Conservation (phyloP, 2,329 filamentous ascomycete genomes). For the Golovinomyces cichoracearum region DNA sequence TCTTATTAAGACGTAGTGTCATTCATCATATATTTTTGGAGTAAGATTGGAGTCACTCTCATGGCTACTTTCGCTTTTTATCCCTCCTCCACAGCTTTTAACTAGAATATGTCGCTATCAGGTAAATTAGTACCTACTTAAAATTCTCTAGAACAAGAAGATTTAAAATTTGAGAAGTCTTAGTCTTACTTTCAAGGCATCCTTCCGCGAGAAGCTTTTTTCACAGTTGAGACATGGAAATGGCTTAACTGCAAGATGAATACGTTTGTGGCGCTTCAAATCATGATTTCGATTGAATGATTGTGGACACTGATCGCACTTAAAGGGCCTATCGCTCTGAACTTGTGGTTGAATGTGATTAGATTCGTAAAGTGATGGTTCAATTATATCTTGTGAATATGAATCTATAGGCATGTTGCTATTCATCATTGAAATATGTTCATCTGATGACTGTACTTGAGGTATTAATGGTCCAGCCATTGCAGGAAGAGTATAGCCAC, state of each 20-base stretch:
- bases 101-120: conserved; percentile 37
- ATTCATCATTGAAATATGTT: conserved; percentile 17
- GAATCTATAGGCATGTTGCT: conserved; percentile 21
- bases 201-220: conserved; percentile 90
- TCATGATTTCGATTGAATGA: conserved; percentile 95
- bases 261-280: conserved; percentile 81
- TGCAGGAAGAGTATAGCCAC: conserved; percentile 30
- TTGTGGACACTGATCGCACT: conserved; percentile 75
- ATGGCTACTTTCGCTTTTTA: conserved; percentile 5
- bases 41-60: conserved; percentile 10
- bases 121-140: too few relatives aligned
- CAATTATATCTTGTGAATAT: conserved; percentile 24
- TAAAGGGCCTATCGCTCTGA: conserved; percentile 65
- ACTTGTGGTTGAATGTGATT: conserved; percentile 25
- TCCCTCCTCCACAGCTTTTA: conserved; percentile 30
- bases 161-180: conserved; percentile 8
- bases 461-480: conserved; percentile 46
- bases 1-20: conserved; percentile 12
- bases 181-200: conserved; percentile 65
- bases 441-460: conserved; percentile 41
- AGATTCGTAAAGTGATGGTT: conserved; percentile 28
- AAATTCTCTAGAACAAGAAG: conserved; percentile 3
- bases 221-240: conserved; percentile 80
- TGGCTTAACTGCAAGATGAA: conserved; percentile 84
- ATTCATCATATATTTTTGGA: conserved; percentile 13